A percentile compares a stretch with the other conserved stretches of the same genome.
These are phyloP conservation scores for Magnusiomyces suaveolens DNA, from an alignment of 1,139 yeast species.

Conservation along the genomic window DNA sequence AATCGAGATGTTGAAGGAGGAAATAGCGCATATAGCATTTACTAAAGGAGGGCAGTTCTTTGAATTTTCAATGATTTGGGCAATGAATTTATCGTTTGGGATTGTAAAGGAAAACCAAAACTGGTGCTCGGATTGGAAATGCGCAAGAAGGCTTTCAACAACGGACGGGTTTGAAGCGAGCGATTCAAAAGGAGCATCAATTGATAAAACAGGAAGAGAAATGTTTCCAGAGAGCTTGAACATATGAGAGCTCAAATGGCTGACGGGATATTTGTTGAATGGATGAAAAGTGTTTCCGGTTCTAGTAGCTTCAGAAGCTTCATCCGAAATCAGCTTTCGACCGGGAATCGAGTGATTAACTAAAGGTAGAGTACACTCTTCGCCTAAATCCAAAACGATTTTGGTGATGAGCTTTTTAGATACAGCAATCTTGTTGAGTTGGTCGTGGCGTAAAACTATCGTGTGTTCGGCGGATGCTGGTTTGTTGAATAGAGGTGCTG, in stretches of 20 bases:
- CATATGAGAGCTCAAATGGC: background rate
- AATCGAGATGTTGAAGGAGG: background rate
- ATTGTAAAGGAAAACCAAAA: background rate
- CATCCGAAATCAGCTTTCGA: background rate
- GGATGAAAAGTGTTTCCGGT: slow-evolving; percentile 1
- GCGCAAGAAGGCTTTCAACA: background rate
- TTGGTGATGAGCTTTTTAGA: background rate
- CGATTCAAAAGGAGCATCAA: background rate
- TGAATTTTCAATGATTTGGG: background rate
- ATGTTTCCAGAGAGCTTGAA: background rate
- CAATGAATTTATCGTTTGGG: background rate
- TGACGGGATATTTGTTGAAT: background rate
- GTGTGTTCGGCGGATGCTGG: no score
- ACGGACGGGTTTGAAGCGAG: background rate
- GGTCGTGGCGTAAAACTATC: no score
- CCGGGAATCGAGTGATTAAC: background rate
- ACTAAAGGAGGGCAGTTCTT: background rate
- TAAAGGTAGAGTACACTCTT: background rate
- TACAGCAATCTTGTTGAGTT: no score
- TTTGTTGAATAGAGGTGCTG: no score
- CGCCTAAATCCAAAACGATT: background rate
- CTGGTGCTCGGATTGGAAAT: background rate
- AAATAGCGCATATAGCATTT: background rate
- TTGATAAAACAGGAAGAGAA: background rate
- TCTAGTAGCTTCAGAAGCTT: background rate